phyloP scores from a whole-genome alignment of 2,329 filamentous ascomycete species.

The Xylariaceae sp. region DNA sequence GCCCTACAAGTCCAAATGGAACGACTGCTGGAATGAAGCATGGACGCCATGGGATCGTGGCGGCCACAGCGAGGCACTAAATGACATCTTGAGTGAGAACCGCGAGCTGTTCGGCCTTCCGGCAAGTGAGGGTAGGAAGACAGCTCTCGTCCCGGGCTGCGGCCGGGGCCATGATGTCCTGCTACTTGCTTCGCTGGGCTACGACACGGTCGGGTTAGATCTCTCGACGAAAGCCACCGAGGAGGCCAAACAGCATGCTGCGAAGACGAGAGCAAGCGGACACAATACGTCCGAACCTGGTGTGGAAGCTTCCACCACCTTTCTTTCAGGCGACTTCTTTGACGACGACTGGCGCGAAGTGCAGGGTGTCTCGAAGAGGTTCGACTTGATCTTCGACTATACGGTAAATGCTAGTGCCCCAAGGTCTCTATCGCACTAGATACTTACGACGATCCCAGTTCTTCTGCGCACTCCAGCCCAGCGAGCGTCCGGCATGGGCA shows the following conservation, averaged over 20 bases:
- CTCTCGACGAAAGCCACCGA: slow-evolving; percentile 46
- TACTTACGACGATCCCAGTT: slow-evolving; percentile 39
- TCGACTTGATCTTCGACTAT: slow-evolving; percentile 65
- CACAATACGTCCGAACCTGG: slow-evolving; percentile 8
- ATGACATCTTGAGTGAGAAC: slow-evolving; percentile 41
- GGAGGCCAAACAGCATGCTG: slow-evolving; percentile 41
- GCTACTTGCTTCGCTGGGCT: slow-evolving; percentile 69
- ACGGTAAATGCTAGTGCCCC: slow-evolving; percentile 39
- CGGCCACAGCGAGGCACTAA: slow-evolving; percentile 48
- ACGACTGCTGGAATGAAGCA: slow-evolving; percentile 41
- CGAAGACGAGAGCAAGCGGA: too few species aligned
- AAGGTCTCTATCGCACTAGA: too few species aligned
- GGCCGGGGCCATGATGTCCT: slow-evolving; percentile 79
- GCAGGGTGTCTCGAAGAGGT: slow-evolving; percentile 37
- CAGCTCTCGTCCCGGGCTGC: slow-evolving; percentile 75
- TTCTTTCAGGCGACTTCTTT: slow-evolving; percentile 65
- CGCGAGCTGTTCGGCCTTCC: neutral
- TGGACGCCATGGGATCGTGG: slow-evolving; percentile 54
- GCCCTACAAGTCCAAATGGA: slow-evolving; percentile 39
- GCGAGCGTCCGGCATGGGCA: slow-evolving; percentile 50
- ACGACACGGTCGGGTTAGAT: slow-evolving; percentile 74
- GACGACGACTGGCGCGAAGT: slow-evolving; percentile 49
- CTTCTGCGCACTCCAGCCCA: slow-evolving; percentile 56
- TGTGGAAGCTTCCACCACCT: slow-evolving; percentile 42
- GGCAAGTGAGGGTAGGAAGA: slow-evolving; percentile 30